phyloP scores from a whole-genome alignment of 352 stramenopile genomes.

The Aphanomyces cochlioides region DNA sequence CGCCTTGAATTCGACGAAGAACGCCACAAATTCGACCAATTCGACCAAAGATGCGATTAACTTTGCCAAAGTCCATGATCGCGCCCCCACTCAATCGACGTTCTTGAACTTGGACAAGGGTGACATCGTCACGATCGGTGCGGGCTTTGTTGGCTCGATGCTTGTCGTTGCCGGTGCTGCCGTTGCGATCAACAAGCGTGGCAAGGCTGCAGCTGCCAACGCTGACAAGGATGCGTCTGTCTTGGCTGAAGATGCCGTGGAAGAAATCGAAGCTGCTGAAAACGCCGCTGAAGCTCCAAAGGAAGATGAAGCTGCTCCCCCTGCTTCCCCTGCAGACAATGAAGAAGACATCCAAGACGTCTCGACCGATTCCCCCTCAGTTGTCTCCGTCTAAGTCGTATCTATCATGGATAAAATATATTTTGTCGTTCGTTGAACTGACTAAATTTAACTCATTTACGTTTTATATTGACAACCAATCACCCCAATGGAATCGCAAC shows the following conservation, averaged over 20 bases:
- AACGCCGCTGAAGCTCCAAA: neutral
- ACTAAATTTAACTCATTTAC: neutral
- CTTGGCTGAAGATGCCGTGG: slow-evolving; percentile 23
- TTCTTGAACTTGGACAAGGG: neutral
- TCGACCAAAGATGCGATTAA: neutral
- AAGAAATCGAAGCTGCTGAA: slow-evolving; percentile 29
- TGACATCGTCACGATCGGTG: neutral
- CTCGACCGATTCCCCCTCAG: slow-evolving; percentile 16
- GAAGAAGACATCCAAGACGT: slow-evolving; percentile 21
- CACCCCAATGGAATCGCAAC: no score
- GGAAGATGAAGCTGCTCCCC: slow-evolving; percentile 7
- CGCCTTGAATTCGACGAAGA: neutral
- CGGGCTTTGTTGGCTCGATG: neutral
- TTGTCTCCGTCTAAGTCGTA: slow-evolving; percentile 19
- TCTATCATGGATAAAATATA: neutral
- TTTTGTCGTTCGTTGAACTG: neutral
- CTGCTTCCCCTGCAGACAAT: slow-evolving; percentile 1
- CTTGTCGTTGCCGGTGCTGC: neutral
- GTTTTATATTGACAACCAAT: slow-evolving; percentile 5
- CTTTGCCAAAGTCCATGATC: neutral
- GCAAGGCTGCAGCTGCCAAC: neutral
- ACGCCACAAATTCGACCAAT: neutral
- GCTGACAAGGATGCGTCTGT: slow-evolving; percentile 6
- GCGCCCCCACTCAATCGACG: neutral
- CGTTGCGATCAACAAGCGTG: neutral